These are phyloP conservation scores for Aphanomyces astaci DNA, from an alignment of 352 stramenopile species.

Conservation along the genomic window DNA sequence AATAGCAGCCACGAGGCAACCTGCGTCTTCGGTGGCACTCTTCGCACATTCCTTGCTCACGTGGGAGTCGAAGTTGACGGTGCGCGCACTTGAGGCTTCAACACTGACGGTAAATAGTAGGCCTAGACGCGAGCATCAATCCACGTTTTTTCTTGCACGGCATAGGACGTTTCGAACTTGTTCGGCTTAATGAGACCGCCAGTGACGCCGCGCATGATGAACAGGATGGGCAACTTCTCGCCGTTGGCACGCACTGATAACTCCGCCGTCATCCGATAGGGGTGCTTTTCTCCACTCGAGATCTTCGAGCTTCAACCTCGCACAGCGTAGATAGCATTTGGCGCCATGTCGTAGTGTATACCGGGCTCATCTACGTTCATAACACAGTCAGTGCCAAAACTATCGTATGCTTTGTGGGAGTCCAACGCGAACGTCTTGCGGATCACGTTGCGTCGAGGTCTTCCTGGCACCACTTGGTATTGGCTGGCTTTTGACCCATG, in stretches of 20 bases:
- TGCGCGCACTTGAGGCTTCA: no score
- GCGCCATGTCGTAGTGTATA: conserved; percentile 24
- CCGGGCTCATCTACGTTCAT: conserved; percentile 26
- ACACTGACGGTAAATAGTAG: no score
- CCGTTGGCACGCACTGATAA: conserved; percentile 23
- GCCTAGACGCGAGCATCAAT: no score
- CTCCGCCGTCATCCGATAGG: conserved; percentile 16
- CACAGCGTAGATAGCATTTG: conserved; percentile 5
- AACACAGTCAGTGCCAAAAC: not conserved
- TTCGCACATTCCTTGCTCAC: no score
- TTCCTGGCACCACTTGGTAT: not conserved
- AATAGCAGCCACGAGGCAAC: no score
- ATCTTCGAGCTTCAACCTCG: conserved; percentile 21
- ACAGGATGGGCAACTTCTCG: conserved; percentile 26
- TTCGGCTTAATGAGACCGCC: conserved; percentile 21
- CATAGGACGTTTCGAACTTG: no score
- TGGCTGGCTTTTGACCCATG: not conserved
- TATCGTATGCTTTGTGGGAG: not conserved
- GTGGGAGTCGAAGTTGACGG: no score
- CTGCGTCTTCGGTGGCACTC: no score
- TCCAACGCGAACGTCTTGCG: not conserved
- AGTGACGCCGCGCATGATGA: conserved; percentile 21
- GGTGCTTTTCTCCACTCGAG: conserved; percentile 18
- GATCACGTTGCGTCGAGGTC: not conserved
- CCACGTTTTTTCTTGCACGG: no score